phyloP scores from a whole-genome alignment of 495 filamentous ascomycete species.

The Trichocladium antarcticum region DNA sequence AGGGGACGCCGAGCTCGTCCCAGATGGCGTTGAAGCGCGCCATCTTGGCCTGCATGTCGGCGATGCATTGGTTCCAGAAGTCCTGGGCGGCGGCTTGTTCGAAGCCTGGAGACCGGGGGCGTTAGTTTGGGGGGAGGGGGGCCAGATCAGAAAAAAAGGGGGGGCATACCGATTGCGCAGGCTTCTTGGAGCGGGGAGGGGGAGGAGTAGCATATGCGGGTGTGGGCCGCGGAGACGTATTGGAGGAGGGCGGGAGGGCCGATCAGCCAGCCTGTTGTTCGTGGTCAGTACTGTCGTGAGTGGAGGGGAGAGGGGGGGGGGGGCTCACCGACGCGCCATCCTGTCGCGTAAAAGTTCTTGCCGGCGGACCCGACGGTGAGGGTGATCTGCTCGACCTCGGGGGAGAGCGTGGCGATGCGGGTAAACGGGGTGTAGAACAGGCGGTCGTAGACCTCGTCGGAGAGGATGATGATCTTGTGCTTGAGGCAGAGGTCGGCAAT shows the following conservation, averaged over 20 bases:
- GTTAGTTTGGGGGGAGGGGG: background rate
- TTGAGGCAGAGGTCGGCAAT: conserved; percentile 89
- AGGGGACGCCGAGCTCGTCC: conserved; percentile 80
- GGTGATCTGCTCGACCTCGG: conserved; percentile 75
- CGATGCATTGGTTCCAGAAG: conserved; percentile 80
- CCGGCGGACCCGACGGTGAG: conserved; percentile 90
- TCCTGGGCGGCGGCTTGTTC: conserved; percentile 72
- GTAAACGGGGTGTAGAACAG: conserved; percentile 94
- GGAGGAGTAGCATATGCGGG: conserved; percentile 88
- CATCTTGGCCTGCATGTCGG: conserved; percentile 87
- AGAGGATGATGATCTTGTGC: conserved; percentile 88
- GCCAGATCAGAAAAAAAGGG: background rate
- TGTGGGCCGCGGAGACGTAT: conserved; percentile 85
- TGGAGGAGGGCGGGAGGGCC: conserved; percentile 82
- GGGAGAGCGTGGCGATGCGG: conserved; percentile 75
- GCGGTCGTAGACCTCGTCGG: conserved; percentile 92
- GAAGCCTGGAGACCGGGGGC: conserved; percentile 45
- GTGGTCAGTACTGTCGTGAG: background rate
- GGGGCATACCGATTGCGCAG: conserved; percentile 58
- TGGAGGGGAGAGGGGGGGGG: background rate
- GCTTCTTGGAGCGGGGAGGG: conserved; percentile 93
- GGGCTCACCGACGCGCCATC: conserved; percentile 72
- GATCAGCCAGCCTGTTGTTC: conserved; percentile 58
- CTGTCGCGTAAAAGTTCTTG: conserved; percentile 96
- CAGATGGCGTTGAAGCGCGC: conserved; percentile 74